Evolutionary conservation across 2,329 filamentous ascomycete genomes (phyloP).

Genomic region (Thielaviopsis musarum): DNA sequence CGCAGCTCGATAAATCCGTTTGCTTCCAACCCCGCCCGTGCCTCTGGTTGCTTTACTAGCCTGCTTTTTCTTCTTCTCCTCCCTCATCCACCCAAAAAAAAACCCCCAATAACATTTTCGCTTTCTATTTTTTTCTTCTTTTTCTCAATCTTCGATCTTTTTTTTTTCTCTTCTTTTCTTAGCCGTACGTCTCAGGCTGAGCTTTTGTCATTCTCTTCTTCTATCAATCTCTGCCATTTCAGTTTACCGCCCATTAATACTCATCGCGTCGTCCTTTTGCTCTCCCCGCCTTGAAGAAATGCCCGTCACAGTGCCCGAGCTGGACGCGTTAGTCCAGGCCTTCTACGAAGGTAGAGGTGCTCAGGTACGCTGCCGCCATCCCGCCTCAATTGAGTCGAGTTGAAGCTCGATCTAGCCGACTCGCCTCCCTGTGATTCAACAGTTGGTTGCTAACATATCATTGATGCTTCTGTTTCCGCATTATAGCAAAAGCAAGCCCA

Average conservation of each 20-base stretch:
- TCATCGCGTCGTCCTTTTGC: constrained; percentile 1
- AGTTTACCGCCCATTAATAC: not conserved
- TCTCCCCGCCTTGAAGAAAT: constrained; percentile 26
- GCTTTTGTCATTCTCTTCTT: constrained; percentile 3
- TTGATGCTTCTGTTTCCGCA: constrained; percentile 7
- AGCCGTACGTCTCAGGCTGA: constrained; percentile 9
- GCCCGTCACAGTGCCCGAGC: constrained; percentile 70
- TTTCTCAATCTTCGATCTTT: constrained; percentile 6
- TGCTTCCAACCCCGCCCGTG: constrained; percentile 12
- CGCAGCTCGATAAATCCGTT: not conserved
- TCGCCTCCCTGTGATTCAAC: not conserved
- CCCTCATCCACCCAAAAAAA: constrained; percentile 11
- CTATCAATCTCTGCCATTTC: constrained; percentile 3
- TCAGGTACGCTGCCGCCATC: constrained; percentile 42
- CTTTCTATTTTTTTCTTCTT: not conserved
- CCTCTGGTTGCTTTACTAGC: not conserved
- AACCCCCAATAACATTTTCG: not conserved
- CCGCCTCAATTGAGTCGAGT: not conserved
- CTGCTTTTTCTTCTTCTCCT: constrained; percentile 11
- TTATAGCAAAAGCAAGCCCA: constrained; percentile 89
- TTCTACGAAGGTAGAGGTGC: constrained; percentile 97
- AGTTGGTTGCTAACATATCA: constrained; percentile 6
- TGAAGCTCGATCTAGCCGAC: not conserved
- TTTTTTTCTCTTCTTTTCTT: constrained; percentile 13
- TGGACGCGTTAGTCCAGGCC: constrained; percentile 88